Evolutionary conservation across 176 grass and related monocot species (phyloP).

Genomic region (Oryza australiensis): DNA sequence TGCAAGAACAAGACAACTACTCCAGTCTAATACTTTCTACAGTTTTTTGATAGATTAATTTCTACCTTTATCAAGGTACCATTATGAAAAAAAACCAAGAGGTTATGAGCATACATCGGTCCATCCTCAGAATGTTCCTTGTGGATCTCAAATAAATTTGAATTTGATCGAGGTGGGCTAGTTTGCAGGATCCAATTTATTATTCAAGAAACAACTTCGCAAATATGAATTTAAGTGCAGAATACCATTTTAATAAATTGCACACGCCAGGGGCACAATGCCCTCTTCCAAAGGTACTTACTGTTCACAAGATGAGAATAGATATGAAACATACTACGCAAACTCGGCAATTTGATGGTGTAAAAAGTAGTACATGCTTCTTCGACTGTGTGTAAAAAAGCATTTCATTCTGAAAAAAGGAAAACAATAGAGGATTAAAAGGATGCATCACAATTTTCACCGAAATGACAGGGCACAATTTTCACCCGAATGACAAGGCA

Average conservation of each 20-base stretch:
- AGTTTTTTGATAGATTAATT: background rate
- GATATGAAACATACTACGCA: too few species aligned
- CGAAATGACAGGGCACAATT: too few species aligned
- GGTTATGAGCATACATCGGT: background rate
- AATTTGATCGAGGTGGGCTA: background rate
- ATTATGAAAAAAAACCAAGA: background rate
- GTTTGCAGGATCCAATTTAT: background rate
- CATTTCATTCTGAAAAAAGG: too few species aligned
- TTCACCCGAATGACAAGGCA: too few species aligned
- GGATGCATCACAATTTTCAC: too few species aligned
- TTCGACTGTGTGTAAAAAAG: too few species aligned
- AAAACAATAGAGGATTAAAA: too few species aligned
- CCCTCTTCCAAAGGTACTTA: too few species aligned
- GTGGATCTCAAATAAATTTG: background rate
- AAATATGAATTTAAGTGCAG: background rate
- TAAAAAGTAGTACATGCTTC: too few species aligned
- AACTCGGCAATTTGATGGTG: too few species aligned
- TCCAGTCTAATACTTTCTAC: background rate
- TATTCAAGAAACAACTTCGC: background rate
- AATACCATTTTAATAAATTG: background rate
- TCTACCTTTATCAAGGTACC: background rate
- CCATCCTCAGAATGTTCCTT: background rate
- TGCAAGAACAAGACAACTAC: background rate
- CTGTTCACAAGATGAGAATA: too few species aligned
- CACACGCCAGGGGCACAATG: too few species aligned